These are phyloP conservation scores for Tetraselmis striata DNA, from an alignment of 139 green algal genomes.

Conservation along the genomic window DNA sequence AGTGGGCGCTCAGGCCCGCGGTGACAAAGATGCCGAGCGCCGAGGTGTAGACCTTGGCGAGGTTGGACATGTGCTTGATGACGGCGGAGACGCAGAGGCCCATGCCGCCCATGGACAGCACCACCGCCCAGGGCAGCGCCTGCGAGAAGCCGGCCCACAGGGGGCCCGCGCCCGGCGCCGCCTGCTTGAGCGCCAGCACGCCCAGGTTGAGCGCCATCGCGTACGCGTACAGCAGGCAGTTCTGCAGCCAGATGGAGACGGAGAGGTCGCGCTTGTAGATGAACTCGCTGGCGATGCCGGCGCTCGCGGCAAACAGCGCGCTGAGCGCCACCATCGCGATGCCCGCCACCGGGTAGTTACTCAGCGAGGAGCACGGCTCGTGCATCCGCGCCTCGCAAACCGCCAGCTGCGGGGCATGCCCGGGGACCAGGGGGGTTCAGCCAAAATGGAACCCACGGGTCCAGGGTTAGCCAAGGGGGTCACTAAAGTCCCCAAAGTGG, in stretches of 20 bases:
- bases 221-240: constrained; percentile 14
- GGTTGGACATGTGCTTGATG: constrained; percentile 17
- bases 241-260: constrained; percentile 12
- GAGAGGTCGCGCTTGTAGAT: constrained; percentile 9
- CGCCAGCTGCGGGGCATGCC: not conserved
- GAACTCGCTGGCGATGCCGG: constrained; percentile 13
- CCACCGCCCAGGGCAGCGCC: not conserved
- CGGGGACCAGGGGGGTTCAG: too few species aligned
- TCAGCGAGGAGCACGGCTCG: not conserved
- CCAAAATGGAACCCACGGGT: too few species aligned
- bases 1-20: not conserved
- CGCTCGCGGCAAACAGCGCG: constrained; percentile 1
- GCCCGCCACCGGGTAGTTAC: not conserved
- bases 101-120: not conserved
- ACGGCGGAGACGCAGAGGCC: constrained; percentile 15
- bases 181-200: not conserved
- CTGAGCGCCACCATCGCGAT: not conserved
- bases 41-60: constrained; percentile 11
- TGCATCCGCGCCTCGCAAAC: constrained; percentile 13
- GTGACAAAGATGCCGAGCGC: constrained; percentile 14
- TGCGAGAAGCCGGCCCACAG: not conserved
- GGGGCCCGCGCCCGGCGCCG: too few species aligned
- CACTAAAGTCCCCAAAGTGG: too few species aligned
- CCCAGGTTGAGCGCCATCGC: constrained; percentile 2
- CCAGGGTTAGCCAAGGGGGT: too few species aligned